These are phyloP conservation scores for Leishmania guyanensis DNA, from an alignment of 208 protist genomes.

Conservation along the genomic window DNA sequence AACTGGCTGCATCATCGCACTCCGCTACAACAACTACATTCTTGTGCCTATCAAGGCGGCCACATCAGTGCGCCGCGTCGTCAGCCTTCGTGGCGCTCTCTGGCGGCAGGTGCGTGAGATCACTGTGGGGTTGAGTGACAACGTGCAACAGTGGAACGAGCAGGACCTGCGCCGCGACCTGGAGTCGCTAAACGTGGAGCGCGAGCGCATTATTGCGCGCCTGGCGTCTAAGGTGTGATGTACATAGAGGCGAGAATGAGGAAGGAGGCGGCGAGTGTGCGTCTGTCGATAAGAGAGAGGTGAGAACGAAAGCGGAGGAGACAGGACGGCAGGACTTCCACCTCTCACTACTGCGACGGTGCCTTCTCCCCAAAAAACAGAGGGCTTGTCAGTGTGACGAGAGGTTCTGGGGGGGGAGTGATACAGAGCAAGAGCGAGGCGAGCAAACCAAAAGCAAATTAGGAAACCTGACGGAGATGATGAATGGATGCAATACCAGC, in stretches of 20 bases:
- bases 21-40: slow-evolving; percentile 92
- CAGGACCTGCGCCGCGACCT: slow-evolving; percentile 80
- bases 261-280: not conserved
- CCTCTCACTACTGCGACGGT: not conserved
- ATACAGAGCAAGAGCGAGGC: not conserved
- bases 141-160: slow-evolving; percentile 50
- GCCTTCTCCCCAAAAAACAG: not conserved
- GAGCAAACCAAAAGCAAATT: not conserved
- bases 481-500: not conserved
- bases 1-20: slow-evolving; percentile 87
- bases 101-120: slow-evolving; percentile 91
- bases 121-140: slow-evolving; percentile 81
- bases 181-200: slow-evolving; percentile 61
- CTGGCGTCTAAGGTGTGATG: slow-evolving; percentile 74
- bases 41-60: slow-evolving; percentile 88
- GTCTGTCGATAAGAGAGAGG: not conserved
- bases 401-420: not conserved
- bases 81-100: slow-evolving; percentile 77
- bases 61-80: slow-evolving; percentile 83
- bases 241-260: not conserved
- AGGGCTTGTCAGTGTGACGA: not conserved
- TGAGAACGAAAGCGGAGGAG: not conserved
- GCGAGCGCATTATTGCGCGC: slow-evolving; percentile 59
- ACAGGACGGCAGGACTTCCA: not conserved
- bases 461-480: too few relatives aligned